A percentile compares a stretch with the other conserved stretches of the same genome.
Conservation (phyloP, 106 monocot species). For the Phalaenopsis aphrodite region DNA sequence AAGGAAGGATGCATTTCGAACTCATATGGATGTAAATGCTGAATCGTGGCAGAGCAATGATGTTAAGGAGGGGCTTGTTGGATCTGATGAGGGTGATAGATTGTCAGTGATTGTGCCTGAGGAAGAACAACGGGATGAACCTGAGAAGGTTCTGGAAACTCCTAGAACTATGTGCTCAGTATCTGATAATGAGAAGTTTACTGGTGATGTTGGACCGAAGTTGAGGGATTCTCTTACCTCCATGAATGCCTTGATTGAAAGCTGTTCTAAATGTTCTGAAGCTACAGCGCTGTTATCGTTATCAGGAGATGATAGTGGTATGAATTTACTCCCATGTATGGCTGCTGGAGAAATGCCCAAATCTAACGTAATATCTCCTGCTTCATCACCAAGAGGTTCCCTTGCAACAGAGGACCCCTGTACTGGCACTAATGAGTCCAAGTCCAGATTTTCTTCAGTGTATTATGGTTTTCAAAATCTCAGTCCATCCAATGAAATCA, state of each 20-base stretch:
- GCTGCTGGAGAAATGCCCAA: slow-evolving; percentile 60
- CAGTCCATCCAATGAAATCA: background rate
- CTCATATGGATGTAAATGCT: slow-evolving; percentile 23
- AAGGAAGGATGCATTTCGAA: slow-evolving; percentile 21
- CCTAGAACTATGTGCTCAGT: slow-evolving; percentile 15
- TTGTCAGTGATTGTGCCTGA: slow-evolving; percentile 19
- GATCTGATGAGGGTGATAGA: slow-evolving; percentile 29
- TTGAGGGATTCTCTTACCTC: slow-evolving; percentile 26
- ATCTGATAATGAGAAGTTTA: slow-evolving; percentile 20
- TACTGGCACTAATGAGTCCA: background rate
- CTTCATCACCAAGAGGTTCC: background rate
- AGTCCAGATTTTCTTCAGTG: background rate
- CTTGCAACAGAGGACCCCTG: background rate
- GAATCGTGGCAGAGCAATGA: slow-evolving; percentile 34
- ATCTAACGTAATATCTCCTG: slow-evolving; percentile 17
- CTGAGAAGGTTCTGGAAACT: slow-evolving; percentile 14
- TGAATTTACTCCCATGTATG: slow-evolving; percentile 57
- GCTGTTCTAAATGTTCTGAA: slow-evolving; percentile 37
- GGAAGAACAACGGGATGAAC: slow-evolving; percentile 25
- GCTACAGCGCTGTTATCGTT: slow-evolving; percentile 12
- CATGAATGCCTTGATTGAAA: slow-evolving; percentile 48
- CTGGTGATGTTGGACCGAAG: slow-evolving; percentile 9
- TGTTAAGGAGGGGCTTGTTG: slow-evolving; percentile 26
- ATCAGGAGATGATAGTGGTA: slow-evolving; percentile 51
- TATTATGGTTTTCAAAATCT: background rate